Evolutionary conservation across 768 basidiomycete genomes (phyloP).

Genomic region (Tricholoma furcatifolium): DNA sequence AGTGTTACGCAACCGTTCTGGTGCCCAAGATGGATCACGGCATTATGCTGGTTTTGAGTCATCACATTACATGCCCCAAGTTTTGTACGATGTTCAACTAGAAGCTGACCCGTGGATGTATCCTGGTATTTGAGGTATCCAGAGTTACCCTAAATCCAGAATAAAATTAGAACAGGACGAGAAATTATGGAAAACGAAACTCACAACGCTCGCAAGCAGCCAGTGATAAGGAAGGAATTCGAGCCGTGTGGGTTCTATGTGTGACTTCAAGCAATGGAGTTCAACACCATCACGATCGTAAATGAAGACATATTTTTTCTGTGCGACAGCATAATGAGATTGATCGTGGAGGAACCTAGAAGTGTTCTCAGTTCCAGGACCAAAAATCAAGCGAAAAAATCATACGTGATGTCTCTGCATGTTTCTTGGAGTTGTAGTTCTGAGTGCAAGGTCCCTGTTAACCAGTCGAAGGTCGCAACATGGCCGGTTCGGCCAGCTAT

Average conservation of each 20-base stretch:
- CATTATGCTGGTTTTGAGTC: conserved; percentile 90
- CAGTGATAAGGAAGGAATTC: conserved; percentile 97
- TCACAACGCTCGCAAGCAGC: conserved; percentile 81
- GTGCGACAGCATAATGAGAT: conserved; percentile 91
- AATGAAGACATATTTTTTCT: conserved; percentile 94
- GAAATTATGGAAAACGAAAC: conserved; percentile 27
- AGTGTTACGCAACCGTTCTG: conserved; percentile 94
- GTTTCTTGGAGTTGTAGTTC: conserved; percentile 91
- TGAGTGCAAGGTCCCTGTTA: conserved; percentile 78
- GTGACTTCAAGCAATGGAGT: conserved; percentile 78
- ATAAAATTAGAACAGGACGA: background rate
- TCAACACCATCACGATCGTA: conserved; percentile 95
- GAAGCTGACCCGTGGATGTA: conserved; percentile 85
- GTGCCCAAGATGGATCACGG: conserved; percentile 92
- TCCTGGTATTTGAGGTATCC: conserved; percentile 97
- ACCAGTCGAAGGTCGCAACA: conserved; percentile 93
- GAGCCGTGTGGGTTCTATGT: conserved; percentile 86
- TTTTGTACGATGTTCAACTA: conserved; percentile 88
- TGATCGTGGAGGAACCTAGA: conserved; percentile 88
- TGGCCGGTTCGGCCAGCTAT: conserved; percentile 83
- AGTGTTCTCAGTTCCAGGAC: background rate
- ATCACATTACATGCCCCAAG: conserved; percentile 83
- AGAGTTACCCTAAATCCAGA: conserved; percentile 66
- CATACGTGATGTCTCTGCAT: conserved; percentile 88
- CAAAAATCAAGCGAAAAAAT: conserved; percentile 10